phyloP scores from a whole-genome alignment of 2,329 filamentous ascomycete genomes.

The Paraphaeosphaeria sporulosa region DNA sequence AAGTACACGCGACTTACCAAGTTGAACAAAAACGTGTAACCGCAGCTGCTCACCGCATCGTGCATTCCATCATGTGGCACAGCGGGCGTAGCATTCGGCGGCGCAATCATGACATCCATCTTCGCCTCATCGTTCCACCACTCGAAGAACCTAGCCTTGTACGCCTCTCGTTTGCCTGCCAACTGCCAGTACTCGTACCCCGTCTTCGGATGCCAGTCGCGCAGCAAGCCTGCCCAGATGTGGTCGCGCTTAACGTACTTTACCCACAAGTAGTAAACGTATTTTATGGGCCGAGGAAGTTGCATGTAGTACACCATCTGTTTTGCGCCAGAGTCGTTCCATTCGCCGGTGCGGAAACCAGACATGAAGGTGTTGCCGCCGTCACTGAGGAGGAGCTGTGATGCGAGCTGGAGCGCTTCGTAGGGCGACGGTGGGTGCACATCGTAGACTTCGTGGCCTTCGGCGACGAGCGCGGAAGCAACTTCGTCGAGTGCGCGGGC shows the following conservation, averaged over 20 bases:
- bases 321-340: slow-evolving; percentile 77
- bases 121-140: slow-evolving; percentile 77
- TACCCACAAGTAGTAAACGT: slow-evolving; percentile 89
- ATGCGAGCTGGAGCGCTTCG: slow-evolving; percentile 77
- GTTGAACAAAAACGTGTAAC: slow-evolving; percentile 95
- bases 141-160: slow-evolving; percentile 78
- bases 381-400: slow-evolving; percentile 83
- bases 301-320: slow-evolving; percentile 78
- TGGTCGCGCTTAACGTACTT: slow-evolving; percentile 79
- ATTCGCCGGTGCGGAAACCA: slow-evolving; percentile 78
- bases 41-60: slow-evolving; percentile 83
- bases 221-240: slow-evolving; percentile 80
- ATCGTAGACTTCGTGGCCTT: slow-evolving; percentile 77
- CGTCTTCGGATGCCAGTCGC: slow-evolving; percentile 75
- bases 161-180: slow-evolving; percentile 77
- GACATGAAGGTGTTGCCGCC: slow-evolving; percentile 81
- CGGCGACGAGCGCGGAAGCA: slow-evolving; percentile 70
- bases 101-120: slow-evolving; percentile 80
- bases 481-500: slow-evolving; percentile 75
- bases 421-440: slow-evolving; percentile 73
- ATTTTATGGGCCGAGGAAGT: slow-evolving; percentile 77
- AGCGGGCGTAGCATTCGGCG: slow-evolving; percentile 90
- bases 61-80: slow-evolving; percentile 87
- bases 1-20: slow-evolving; percentile 61
- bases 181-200: slow-evolving; percentile 84